A percentile compares a stretch with the other conserved stretches of the same genome.
Evolutionary conservation across 345 rosid species (phyloP).

Genomic region (Boechera divaricarpa): DNA sequence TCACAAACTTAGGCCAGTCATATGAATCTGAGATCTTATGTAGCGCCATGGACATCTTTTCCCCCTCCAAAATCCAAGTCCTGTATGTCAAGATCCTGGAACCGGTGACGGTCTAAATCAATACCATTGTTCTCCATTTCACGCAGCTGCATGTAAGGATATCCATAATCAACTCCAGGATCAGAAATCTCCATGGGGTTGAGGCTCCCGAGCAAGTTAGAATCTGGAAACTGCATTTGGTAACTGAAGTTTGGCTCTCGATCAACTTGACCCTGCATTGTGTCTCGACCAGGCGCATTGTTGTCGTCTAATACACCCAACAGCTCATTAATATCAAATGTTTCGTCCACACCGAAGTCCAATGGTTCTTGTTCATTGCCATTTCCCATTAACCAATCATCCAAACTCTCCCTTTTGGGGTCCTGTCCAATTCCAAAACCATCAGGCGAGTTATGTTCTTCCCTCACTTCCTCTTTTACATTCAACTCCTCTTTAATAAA

Average conservation of each 20-base stretch:
- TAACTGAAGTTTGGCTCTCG: conserved; percentile 23
- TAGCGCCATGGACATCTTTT: background rate
- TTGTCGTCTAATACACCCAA: conserved; percentile 42
- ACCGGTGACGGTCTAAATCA: conserved; percentile 11
- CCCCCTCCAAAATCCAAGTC: conserved; percentile 20
- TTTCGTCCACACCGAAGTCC: conserved; percentile 47
- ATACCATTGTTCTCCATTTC: conserved; percentile 27
- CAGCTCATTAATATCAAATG: conserved; percentile 69
- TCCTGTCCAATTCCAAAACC: conserved; percentile 25
- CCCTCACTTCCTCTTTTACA: conserved; percentile 20
- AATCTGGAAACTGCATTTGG: conserved; percentile 41
- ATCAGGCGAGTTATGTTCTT: background rate
- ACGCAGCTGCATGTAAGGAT: conserved; percentile 25
- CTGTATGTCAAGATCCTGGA: conserved; percentile 23
- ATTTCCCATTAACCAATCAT: conserved; percentile 19
- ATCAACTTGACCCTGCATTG: conserved; percentile 10
- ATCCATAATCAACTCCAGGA: conserved; percentile 38
- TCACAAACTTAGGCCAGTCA: conserved; percentile 10
- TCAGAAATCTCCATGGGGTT: conserved; percentile 31
- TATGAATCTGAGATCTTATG: background rate
- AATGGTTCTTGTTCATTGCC: conserved; percentile 31
- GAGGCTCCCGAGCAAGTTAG: conserved; percentile 32
- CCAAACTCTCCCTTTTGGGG: conserved; percentile 11
- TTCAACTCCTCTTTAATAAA: conserved; percentile 25
- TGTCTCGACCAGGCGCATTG: conserved; percentile 31